These are phyloP conservation scores for Corymbia maculata DNA, from an alignment of 345 rosid species.

Conservation along the genomic window DNA sequence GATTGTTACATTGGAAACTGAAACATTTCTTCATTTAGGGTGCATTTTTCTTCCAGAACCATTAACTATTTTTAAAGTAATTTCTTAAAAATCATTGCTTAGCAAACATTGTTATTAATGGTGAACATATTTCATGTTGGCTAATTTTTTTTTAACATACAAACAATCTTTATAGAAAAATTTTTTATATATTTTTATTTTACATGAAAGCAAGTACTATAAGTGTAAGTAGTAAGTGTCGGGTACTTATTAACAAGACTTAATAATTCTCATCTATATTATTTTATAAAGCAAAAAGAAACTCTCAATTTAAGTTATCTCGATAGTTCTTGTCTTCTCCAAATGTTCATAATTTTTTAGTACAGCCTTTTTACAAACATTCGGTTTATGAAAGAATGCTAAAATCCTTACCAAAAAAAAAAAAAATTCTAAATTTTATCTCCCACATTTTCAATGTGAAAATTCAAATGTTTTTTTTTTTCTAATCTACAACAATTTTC, in stretches of 20 bases:
- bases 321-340: background rate
- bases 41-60: background rate
- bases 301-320: background rate
- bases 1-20: background rate
- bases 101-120: background rate
- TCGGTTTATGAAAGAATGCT: background rate
- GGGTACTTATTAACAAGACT: background rate
- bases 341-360: background rate
- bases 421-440: rapidly evolving
- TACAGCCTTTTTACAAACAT: background rate
- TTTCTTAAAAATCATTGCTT: background rate
- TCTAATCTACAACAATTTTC: background rate
- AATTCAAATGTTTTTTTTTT: background rate
- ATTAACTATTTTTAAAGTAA: background rate
- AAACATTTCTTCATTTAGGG: background rate
- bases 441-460: rapidly evolving
- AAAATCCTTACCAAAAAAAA: no score
- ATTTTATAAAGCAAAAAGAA: background rate
- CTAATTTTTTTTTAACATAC: background rate
- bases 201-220: background rate
- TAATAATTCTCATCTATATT: background rate
- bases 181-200: background rate
- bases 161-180: background rate
- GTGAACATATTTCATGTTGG: background rate
- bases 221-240: background rate